Evolutionary conservation across 306 rosid species (phyloP).

Genomic region (Sesbania bispinosa): DNA sequence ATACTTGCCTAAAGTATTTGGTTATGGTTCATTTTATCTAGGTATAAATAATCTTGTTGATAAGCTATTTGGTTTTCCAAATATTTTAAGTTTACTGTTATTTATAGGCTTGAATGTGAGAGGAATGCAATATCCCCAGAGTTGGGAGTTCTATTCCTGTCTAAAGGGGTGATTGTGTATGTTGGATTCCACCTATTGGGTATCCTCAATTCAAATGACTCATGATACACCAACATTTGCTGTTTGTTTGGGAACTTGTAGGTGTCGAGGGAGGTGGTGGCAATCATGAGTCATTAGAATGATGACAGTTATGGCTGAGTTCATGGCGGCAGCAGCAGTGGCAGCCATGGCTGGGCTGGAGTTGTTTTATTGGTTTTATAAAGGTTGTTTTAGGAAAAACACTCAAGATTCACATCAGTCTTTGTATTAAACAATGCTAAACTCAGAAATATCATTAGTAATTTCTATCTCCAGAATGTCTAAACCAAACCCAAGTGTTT

Average conservation of each 20-base stretch:
- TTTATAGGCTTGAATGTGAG: too few relatives aligned
- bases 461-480: background rate
- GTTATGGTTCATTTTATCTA: background rate
- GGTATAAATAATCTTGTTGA: background rate
- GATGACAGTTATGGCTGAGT: background rate
- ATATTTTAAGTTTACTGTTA: too few relatives aligned
- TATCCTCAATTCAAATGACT: too few relatives aligned
- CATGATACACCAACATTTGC: too few relatives aligned
- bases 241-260: too few relatives aligned
- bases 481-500: background rate
- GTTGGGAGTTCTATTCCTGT: too few relatives aligned
- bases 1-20: background rate
- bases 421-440: background rate
- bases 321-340: background rate
- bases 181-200: too few relatives aligned
- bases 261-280: too few relatives aligned
- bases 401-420: background rate
- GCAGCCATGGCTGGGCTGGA: background rate
- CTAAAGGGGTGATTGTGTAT: too few relatives aligned
- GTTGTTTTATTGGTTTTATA: background rate
- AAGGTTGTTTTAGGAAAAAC: background rate
- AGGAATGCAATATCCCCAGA: too few relatives aligned
- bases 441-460: background rate
- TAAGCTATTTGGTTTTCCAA: background rate
- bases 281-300: too few relatives aligned